Evolutionary conservation across 176 grass and related monocot species (phyloP), one percentile per base, ranked within the genome.

Genomic region (Guadua angustifolia): DNA sequence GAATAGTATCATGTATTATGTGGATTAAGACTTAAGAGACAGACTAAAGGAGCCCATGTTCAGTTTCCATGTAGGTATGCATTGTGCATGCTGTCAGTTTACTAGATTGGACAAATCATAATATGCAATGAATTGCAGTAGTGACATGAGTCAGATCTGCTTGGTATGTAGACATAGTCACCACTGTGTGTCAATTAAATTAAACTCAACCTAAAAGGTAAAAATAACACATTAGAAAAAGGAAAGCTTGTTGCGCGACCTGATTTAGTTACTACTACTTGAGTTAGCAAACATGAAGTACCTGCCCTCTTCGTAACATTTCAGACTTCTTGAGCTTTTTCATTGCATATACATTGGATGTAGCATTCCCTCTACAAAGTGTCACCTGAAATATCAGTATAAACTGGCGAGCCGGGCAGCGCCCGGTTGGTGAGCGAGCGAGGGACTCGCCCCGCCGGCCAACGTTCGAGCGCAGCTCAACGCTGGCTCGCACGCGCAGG

Each of bases 301-400:
- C 92, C 92, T 94, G 89, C 40, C 89, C 92, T 80, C 92, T 89
- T 50, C 92, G 89, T 87, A 94, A 88, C 92, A 94, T 94, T 87
- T 94, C 92, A 51, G 89, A 91, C 59, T 94, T 94, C 57, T 94
- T 89, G 47, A 94, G 92, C 79, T 94, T 94, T 89, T 91, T 94
- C 89, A 94, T 94, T 69, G 89, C 89, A 87, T 94, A 91, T 2
- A 94, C 89, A 89, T 94, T 80, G 35, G 80, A 77, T 45, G 92
- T 89, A 69, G 77, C 66, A 59, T 91, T 91, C 69, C 85, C 89
- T 94, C 87, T 89, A 82, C 92, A 94, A 57, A 94, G 86, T 77
- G 87, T 94, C 75, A 94, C 92, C 92, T 94, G 87, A 22, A 50
- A 87, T 67, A 69, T 45, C 36, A 77, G n/a, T n/a, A n/a, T n/a